Percentiles rank a stretch among this genome's conserved stretches.
These are phyloP conservation scores for Lodderomyces theae DNA, from an alignment of 1,139 yeast species.

Conservation along the genomic window DNA sequence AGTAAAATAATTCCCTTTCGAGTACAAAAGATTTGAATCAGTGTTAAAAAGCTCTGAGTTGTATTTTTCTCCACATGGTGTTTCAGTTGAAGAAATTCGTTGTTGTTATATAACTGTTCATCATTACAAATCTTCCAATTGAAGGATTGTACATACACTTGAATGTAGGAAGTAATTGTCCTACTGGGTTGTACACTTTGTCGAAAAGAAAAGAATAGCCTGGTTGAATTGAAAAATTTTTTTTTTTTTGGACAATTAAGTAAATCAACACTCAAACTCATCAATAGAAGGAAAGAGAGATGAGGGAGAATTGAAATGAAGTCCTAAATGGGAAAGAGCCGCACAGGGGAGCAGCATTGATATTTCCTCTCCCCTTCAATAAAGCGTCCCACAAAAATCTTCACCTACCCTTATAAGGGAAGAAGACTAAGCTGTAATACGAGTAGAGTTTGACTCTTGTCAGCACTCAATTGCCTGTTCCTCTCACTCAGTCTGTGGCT, in stretches of 20 bases:
- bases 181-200: neutral
- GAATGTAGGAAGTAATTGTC: neutral
- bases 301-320: slow-evolving; percentile 4
- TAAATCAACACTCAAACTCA: too few species aligned
- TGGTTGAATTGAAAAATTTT: neutral
- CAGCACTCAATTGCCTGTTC: too few species aligned
- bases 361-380: too few species aligned
- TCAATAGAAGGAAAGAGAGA: neutral
- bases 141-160: slow-evolving; percentile 9
- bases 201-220: too few species aligned
- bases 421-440: too few species aligned
- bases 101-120: slow-evolving; percentile 40
- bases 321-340: neutral
- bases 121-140: slow-evolving; percentile 19
- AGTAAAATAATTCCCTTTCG: neutral
- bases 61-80: slow-evolving; percentile 46
- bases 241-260: too few species aligned
- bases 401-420: too few species aligned
- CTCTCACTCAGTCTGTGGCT: neutral
- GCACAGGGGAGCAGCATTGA: too few species aligned
- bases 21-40: slow-evolving; percentile 26
- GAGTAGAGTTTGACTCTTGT: too few species aligned
- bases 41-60: slow-evolving; percentile 72
- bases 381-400: too few species aligned
- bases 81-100: slow-evolving; percentile 71